These are phyloP conservation scores for Geranomyces variabilis DNA, from an alignment of 192 early-diverging fungal species.

Conservation along the genomic window DNA sequence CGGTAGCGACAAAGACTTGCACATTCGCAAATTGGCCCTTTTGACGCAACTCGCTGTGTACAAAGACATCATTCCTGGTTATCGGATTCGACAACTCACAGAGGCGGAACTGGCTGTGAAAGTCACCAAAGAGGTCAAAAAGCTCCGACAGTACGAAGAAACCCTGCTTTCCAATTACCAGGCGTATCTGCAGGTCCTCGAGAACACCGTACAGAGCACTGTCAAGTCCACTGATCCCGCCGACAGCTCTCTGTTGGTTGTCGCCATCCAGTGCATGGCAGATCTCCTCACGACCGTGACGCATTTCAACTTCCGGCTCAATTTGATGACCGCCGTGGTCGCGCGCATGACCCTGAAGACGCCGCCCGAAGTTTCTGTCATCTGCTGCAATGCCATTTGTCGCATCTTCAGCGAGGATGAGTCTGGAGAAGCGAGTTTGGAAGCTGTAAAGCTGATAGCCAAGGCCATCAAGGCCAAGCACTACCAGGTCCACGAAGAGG, in stretches of 20 bases:
- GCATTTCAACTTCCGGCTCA: constrained; percentile 95
- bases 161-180: constrained; percentile 82
- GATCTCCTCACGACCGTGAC: constrained; percentile 78
- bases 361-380: constrained; percentile 65
- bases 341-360: constrained; percentile 69
- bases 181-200: constrained; percentile 78
- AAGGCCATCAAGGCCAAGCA: constrained; percentile 82
- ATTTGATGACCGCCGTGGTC: constrained; percentile 84
- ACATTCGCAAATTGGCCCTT: constrained; percentile 75
- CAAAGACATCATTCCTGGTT: constrained; percentile 92
- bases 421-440: constrained; percentile 81
- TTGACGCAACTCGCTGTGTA: constrained; percentile 91
- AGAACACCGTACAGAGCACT: constrained; percentile 37
- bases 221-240: constrained; percentile 12
- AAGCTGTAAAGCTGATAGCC: constrained; percentile 83
- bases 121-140: constrained; percentile 89
- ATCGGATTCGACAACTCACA: constrained; percentile 86
- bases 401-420: constrained; percentile 83
- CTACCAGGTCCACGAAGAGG: constrained; percentile 65
- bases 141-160: constrained; percentile 86
- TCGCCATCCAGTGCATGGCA: constrained; percentile 82
- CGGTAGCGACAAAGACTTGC: constrained; percentile 62
- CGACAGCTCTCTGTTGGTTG: constrained; percentile 38
- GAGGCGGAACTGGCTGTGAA: constrained; percentile 75
- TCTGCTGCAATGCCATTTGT: constrained; percentile 76